Evolutionary conservation across 768 basidiomycete genomes (phyloP).

Genomic region (Exsudoporus frostii): DNA sequence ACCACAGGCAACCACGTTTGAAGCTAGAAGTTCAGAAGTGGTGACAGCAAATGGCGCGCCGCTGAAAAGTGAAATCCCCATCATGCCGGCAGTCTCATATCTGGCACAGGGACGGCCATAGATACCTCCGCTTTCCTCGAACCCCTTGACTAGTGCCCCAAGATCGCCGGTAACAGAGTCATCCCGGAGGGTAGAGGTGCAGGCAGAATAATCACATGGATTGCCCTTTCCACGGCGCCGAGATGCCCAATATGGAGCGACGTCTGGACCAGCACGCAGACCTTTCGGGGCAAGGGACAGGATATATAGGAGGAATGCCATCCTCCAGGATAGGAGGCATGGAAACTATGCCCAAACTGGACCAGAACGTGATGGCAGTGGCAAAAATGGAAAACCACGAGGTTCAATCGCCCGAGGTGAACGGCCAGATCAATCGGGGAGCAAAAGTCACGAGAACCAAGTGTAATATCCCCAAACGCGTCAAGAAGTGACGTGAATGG

Average conservation of each 20-base stretch:
- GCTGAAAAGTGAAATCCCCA: background rate
- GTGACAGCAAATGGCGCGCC: background rate
- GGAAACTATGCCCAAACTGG: background rate
- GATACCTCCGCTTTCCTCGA: background rate
- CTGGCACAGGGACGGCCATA: background rate
- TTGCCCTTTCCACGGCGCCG: background rate
- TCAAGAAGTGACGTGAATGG: background rate
- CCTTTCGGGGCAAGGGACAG: background rate
- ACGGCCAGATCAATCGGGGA: background rate
- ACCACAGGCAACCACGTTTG: background rate
- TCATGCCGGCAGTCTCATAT: background rate
- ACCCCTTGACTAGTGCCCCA: background rate
- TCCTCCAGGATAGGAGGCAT: background rate
- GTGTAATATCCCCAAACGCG: background rate
- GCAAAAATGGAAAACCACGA: constrained; percentile 1
- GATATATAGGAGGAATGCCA: background rate
- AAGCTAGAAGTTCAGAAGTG: constrained; percentile 11
- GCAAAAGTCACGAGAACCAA: background rate
- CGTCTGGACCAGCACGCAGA: background rate
- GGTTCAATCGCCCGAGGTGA: background rate
- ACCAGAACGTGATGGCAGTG: background rate
- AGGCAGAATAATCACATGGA: constrained; percentile 3
- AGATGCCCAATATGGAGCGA: background rate
- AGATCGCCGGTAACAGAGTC: background rate
- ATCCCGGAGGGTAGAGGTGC: background rate